These are phyloP conservation scores for Sclerotinia subarctica DNA, from an alignment of 2,329 filamentous ascomycete genomes.

Conservation along the genomic window DNA sequence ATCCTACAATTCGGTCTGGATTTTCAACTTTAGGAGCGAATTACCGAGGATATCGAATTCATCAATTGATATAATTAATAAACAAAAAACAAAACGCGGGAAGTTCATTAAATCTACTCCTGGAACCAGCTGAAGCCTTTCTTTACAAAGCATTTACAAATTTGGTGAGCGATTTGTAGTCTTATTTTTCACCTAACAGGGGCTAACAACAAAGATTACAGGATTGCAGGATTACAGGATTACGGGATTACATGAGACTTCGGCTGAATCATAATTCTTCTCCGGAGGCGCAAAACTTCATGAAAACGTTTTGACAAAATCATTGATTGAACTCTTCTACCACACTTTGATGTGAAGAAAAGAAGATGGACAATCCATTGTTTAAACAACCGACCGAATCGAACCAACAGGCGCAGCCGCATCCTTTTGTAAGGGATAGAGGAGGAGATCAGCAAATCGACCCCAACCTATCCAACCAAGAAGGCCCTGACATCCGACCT, in stretches of 20 bases:
- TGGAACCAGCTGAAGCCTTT: background rate
- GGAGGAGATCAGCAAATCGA: conserved; percentile 9
- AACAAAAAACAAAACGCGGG: background rate
- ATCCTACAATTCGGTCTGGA: background rate
- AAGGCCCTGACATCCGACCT: conserved; percentile 17
- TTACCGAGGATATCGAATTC: background rate
- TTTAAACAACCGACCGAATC: background rate
- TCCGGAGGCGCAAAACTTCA: background rate
- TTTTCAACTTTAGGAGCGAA: background rate
- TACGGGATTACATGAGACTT: background rate
- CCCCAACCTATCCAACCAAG: background rate
- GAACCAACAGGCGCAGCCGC: background rate
- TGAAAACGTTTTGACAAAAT: background rate
- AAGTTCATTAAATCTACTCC: background rate
- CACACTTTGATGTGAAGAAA: background rate
- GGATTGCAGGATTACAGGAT: background rate
- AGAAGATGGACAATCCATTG: conserved; percentile 3
- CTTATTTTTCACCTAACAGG: background rate
- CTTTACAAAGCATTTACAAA: background rate
- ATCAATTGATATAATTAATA: background rate
- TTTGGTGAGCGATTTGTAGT: background rate
- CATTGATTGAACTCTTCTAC: background rate
- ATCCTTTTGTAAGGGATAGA: background rate
- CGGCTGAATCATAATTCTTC: background rate
- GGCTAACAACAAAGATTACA: background rate